Base-by-base conservation (phyloP, 2,329 filamentous ascomycete genomes). In the Phialocephala subalpina region DNA sequence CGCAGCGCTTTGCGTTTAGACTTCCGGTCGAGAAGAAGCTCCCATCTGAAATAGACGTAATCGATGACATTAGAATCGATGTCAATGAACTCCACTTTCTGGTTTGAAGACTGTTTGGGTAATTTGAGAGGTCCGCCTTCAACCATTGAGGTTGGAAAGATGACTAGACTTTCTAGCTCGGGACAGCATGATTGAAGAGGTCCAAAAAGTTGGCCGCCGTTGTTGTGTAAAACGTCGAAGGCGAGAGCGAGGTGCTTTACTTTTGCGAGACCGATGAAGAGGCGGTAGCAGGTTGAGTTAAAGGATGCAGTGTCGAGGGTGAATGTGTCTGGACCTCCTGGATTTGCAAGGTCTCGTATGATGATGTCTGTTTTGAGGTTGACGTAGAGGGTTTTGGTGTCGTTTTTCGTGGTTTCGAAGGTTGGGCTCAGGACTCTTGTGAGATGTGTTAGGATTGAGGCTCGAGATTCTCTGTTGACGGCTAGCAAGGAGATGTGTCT, bases 41-140 rank as follows among this genome's bases (percentile, higher is more conserved):
- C 52, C 18, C 40, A 36, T 3, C 64, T 58, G n/a, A 64, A 66
- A 14, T 14, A 58, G 3, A 58, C 35, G 25, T 63, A 63, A 42
- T 66, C 61, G 4, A 62, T 42, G 8, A 68, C 53, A 58, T 68
- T 68, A 7, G 67, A 68, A n/a, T 68, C 67, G 4, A 68, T n/a
- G 7, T 66, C 64, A 6, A 66, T 52, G 53, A 68, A 64, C 5
- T 58, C 53, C 12, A 67, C 29, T 18, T 60, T 52, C 2, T 63
- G 47, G 2, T 57, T 36, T 38, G 25, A 16, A 11, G 35, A 36
- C 57, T 35, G 18, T 25, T 38, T 52, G 3, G 49, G 35, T n/a
- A n/a, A 27, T 12, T 47, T 55, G 3, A 36, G 45, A n/a, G 47
- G 52, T 9, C 47, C 38, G 6, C 60, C 57, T 14, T 58, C 45